These are phyloP conservation scores for Carex arenaria DNA, from an alignment of 202 grass and related monocot genomes.

Conservation along the genomic window DNA sequence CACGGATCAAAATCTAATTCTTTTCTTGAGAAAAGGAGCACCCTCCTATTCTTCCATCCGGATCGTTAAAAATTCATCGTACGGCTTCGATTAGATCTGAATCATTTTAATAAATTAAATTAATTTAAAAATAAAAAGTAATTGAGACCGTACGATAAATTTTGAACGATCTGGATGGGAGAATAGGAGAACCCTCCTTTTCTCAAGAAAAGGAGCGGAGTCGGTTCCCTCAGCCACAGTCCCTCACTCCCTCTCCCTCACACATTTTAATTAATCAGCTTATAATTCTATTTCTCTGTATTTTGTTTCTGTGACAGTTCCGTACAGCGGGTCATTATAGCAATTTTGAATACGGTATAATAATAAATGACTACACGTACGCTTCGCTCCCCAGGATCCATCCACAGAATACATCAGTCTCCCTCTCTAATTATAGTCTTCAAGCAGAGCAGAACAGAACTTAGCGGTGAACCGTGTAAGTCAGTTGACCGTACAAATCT, in stretches of 20 bases:
- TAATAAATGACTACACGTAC: background rate
- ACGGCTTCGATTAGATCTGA: too few relatives aligned
- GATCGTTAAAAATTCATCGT: too few relatives aligned
- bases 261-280: background rate
- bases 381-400: background rate
- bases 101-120: too few relatives aligned
- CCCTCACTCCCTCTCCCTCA: background rate
- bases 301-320: background rate
- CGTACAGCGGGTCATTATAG: background rate
- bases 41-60: too few relatives aligned
- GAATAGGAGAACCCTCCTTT: too few relatives aligned
- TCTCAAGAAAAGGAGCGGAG: too few relatives aligned
- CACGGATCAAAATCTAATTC: too few relatives aligned
- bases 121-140: too few relatives aligned
- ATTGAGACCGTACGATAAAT: too few relatives aligned
- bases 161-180: too few relatives aligned
- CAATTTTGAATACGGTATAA: background rate
- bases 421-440: slow-evolving; percentile 2
- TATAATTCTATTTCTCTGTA: background rate
- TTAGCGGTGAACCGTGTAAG: background rate
- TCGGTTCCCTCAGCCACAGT: too few relatives aligned
- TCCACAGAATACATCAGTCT: background rate
- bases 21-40: too few relatives aligned
- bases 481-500: background rate
- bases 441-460: slow-evolving; percentile 4